Percentiles rank a stretch among this genome's conserved stretches.
These are phyloP conservation scores for Hygrocybe coccinea DNA, from an alignment of 768 basidiomycete species.

Conservation along the genomic window DNA sequence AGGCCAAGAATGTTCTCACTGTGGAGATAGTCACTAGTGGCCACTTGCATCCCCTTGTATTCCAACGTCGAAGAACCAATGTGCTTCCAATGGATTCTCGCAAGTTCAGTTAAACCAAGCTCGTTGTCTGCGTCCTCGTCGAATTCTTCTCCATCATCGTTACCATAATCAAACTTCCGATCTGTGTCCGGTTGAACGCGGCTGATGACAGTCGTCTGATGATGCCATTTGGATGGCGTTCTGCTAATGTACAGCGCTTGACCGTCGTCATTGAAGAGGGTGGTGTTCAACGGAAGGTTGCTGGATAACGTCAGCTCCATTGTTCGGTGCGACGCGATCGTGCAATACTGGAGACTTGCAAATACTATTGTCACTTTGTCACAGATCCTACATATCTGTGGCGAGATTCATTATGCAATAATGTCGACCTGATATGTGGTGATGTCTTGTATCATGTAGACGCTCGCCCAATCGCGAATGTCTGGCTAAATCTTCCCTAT, in stretches of 20 bases:
- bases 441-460: no score
- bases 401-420: no score
- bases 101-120: background rate
- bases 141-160: background rate
- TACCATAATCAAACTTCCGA: background rate
- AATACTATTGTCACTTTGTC: no score
- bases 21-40: background rate
- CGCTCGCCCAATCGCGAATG: no score
- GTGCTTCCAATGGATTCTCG: background rate
- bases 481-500: no score
- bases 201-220: background rate
- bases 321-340: background rate
- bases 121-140: background rate
- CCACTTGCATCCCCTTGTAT: background rate
- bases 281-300: constrained; percentile 1
- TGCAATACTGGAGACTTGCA: no score
- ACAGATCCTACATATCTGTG: no score
- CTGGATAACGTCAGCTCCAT: constrained; percentile 1
- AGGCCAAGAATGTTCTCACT: background rate
- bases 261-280: background rate
- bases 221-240: background rate
- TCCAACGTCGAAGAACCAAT: background rate
- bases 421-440: no score
- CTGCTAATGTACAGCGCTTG: constrained; percentile 1
- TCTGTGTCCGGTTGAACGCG: background rate